Conservation (phyloP, 2,329 filamentous ascomycete genomes). For the Trichoderma hamatum region DNA sequence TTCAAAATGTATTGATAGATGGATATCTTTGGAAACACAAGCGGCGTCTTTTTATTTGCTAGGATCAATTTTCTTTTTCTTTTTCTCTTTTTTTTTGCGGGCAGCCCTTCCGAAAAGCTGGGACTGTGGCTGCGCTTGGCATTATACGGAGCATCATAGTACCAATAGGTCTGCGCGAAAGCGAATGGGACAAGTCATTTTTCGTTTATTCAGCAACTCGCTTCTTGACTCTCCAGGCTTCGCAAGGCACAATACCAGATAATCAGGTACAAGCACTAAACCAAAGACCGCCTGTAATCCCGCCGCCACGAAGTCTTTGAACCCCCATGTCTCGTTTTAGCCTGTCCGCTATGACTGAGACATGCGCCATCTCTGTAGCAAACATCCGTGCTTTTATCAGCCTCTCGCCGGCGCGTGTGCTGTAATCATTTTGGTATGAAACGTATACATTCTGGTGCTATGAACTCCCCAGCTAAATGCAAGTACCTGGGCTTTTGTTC, state of each 20-base stretch:
- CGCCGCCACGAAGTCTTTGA: not conserved
- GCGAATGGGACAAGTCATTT: not conserved
- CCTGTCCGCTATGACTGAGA: conserved; percentile 3
- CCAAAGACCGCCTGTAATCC: not conserved
- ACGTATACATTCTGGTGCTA: not conserved
- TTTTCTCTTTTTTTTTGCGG: too few species aligned
- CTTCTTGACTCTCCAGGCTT: not conserved
- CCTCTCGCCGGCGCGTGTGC: not conserved
- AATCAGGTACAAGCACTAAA: not conserved
- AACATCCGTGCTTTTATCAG: not conserved
- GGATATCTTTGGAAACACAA: conserved; percentile 19
- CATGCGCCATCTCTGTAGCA: conserved; percentile 3
- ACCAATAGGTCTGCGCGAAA: not conserved
- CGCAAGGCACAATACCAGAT: not conserved
- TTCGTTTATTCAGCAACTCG: not conserved
- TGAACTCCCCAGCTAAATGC: not conserved
- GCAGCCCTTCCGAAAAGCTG: conserved; percentile 10
- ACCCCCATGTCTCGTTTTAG: not conserved
- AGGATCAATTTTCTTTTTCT: not conserved
- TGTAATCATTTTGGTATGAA: not conserved
- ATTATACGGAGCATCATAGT: conserved; percentile 14
- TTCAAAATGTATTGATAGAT: conserved; percentile 26
- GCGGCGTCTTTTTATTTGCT: conserved; percentile 5
- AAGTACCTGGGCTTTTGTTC: not conserved
- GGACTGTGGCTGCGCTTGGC: conserved; percentile 20